A percentile compares a stretch with the other conserved stretches of the same genome.
These are phyloP conservation scores for Barnettozyma vustinii DNA, from an alignment of 805 yeast genomes.

Conservation along the genomic window DNA sequence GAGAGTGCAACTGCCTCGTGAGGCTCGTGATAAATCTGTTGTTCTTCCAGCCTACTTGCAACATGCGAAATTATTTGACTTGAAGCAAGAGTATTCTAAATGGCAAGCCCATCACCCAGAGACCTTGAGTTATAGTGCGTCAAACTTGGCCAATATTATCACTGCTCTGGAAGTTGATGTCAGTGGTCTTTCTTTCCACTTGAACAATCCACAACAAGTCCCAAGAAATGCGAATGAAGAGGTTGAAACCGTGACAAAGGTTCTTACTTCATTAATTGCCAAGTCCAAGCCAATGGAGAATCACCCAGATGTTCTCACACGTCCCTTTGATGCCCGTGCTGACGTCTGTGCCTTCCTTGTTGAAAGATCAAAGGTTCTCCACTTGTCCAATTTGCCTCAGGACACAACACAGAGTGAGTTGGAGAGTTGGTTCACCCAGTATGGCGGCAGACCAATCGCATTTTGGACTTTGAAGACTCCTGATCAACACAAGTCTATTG, in stretches of 20 bases:
- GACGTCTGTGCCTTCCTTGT: slow-evolving; percentile 62
- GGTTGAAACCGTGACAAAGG: slow-evolving; percentile 38
- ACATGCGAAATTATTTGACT: slow-evolving; percentile 71
- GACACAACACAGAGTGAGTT: slow-evolving; percentile 89
- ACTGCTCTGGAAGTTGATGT: slow-evolving; percentile 27
- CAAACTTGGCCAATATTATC: slow-evolving; percentile 25
- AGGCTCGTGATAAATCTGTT: slow-evolving; percentile 71
- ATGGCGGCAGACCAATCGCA: slow-evolving; percentile 80
- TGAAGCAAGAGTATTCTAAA: slow-evolving; percentile 64
- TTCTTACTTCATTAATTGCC: slow-evolving; percentile 42
- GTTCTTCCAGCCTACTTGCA: slow-evolving; percentile 69
- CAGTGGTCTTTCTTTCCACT: slow-evolving; percentile 16
- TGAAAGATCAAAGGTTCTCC: slow-evolving; percentile 75
- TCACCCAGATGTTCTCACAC: slow-evolving; percentile 51
- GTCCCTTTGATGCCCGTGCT: slow-evolving; percentile 72
- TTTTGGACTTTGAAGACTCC: slow-evolving; percentile 81
- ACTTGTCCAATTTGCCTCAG: slow-evolving; percentile 70
- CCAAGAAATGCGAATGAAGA: slow-evolving; percentile 42
- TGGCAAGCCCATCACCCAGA: slow-evolving; percentile 67
- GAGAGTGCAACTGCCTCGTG: slow-evolving; percentile 73
- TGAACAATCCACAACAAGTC: slow-evolving; percentile 13
- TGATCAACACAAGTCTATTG: slow-evolving; percentile 44
- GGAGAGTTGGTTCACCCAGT: slow-evolving; percentile 87
- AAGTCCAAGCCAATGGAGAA: slow-evolving; percentile 44
- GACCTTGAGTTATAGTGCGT: slow-evolving; percentile 26